Evolutionary conservation across 108 stramenopile species (phyloP), one percentile per base, ranked within the genome.

Genomic region (Nitzschia sp.): DNA sequence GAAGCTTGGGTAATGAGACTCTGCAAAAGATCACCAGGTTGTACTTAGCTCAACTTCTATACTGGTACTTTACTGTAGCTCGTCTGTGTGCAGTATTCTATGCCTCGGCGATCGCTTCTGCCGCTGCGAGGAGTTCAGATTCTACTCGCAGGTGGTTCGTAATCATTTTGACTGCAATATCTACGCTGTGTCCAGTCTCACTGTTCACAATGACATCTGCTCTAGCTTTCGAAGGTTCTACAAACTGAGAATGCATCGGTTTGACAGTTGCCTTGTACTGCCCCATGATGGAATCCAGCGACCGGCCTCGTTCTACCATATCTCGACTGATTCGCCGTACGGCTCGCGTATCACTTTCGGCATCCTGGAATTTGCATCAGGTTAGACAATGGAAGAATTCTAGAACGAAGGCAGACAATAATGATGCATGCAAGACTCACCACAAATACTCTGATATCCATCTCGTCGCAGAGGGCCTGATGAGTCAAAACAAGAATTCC

Each of bases 401-500:
- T n/a, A n/a, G n/a, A n/a, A n/a, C n/a, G n/a, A n/a, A n/a, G n/a
- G n/a, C n/a, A n/a, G n/a, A n/a, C n/a, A n/a, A n/a, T n/a, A n/a
- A n/a, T n/a, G n/a, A n/a, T n/a, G n/a, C n/a, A n/a, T n/a, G n/a
- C n/a, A n/a, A n/a, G 32, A 78, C 87, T 29, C 69, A 88, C 96
- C 71, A 98, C 98, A 83, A 93, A 98, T 21, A 98, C 85, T 72
- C 94, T 96, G 36, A 98, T 72, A 79, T 97, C 96, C 70, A 97
- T 58, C 68, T 91, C 79, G 15, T 85, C 73, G 29, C 75, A 68
- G 19, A 98, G 75, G 11, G 77, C 79, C 48, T 36, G 70, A 69
- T 97, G 71, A 11, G 91, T 80, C 19, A 98, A 88, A 27, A 98
- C 90, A 45, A 98, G 66, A 59, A 98, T 97, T 6, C 98, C 97